Evolutionary conservation across 140 eudicot species (phyloP).

Genomic region (Anethum foeniculum): DNA sequence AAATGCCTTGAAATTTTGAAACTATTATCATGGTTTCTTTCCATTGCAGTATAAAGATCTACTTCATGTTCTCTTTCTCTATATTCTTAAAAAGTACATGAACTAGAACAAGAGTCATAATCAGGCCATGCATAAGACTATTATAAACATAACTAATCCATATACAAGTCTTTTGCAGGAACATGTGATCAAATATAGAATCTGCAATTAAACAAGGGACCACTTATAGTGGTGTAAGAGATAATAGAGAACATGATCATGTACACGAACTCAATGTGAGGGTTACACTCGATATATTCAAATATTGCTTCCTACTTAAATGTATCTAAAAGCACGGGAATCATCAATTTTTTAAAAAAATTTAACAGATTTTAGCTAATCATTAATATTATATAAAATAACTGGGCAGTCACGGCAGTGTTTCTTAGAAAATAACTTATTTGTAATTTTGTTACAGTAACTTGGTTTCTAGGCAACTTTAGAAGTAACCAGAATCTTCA

Average conservation of each 20-base stretch:
- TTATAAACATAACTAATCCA: neutral
- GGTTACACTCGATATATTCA: neutral
- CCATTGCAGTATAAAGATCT: too few species aligned
- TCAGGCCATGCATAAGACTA: neutral
- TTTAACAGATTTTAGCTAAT: neutral
- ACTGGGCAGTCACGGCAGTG: neutral
- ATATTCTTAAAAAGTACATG: neutral
- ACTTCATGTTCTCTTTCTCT: neutral
- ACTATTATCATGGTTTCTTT: neutral
- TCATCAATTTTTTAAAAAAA: neutral
- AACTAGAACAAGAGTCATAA: neutral
- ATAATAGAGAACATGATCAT: neutral
- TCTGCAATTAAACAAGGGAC: neutral
- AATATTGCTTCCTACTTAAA: neutral
- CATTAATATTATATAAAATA: neutral
- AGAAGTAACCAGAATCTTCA: neutral
- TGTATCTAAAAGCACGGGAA: neutral
- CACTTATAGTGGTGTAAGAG: neutral
- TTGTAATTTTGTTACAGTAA: neutral
- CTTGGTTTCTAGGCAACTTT: neutral
- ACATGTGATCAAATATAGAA: neutral
- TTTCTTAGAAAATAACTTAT: neutral
- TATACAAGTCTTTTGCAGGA: neutral
- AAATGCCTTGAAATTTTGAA: neutral
- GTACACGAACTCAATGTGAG: neutral